phyloP scores from a whole-genome alignment of 805 yeast species.

The Kluyveromyces nonfermentans region DNA sequence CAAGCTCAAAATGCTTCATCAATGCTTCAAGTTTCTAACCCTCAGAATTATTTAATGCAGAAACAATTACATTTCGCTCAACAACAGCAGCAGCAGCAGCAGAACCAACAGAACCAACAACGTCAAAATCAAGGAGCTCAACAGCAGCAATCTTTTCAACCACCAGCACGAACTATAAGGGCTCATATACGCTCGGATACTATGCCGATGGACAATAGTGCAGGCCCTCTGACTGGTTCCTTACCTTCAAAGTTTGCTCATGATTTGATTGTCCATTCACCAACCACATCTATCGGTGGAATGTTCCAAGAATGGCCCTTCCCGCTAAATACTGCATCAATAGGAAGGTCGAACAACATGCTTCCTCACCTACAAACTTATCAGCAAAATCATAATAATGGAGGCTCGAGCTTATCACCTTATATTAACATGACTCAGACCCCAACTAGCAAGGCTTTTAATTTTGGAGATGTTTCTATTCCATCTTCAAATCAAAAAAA shows the following conservation, averaged over 20 bases:
- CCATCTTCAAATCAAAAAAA: neutral
- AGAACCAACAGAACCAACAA: constrained; percentile 11
- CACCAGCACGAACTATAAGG: neutral
- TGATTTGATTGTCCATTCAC: constrained; percentile 27
- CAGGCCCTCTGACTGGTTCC: constrained; percentile 22
- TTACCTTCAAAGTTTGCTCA: constrained; percentile 28
- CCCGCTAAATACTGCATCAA: constrained; percentile 1
- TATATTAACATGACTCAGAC: constrained; percentile 23
- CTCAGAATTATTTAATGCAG: constrained; percentile 14
- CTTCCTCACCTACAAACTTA: constrained; percentile 1
- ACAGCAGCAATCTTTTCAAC: constrained; percentile 11
- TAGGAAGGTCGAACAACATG: constrained; percentile 4
- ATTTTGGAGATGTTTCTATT: constrained; percentile 14
- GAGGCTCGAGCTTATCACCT: constrained; percentile 26
- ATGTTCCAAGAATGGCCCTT: constrained; percentile 29
- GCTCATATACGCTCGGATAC: constrained; percentile 1
- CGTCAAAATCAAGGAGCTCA: constrained; percentile 12
- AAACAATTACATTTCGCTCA: constrained; percentile 18
- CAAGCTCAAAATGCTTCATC: constrained; percentile 19
- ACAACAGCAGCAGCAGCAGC: constrained; percentile 13
- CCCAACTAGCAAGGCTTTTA: constrained; percentile 22
- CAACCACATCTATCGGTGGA: constrained; percentile 18
- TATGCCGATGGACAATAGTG: neutral
- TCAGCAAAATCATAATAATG: constrained; percentile 7
- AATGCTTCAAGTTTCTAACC: constrained; percentile 11